Evolutionary conservation across 116 monocot species (phyloP).

Genomic region (Posidonia oceanica): DNA sequence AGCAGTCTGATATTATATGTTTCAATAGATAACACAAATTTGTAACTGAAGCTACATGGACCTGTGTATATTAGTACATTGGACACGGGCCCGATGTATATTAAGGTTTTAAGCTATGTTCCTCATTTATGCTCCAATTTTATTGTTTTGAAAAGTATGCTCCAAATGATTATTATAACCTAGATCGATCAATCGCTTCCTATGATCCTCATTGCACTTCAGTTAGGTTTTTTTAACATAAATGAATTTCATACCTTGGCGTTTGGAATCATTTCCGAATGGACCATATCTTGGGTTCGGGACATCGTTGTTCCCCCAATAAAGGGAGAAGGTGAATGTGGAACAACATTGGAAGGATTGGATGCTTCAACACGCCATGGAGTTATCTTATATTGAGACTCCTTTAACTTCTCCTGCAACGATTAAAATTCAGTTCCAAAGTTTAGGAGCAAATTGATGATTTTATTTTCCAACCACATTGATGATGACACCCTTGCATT

Average conservation of each 20-base stretch:
- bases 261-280: background rate
- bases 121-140: too few species aligned
- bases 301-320: constrained; percentile 8
- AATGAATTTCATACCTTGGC: constrained; percentile 1
- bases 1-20: too few species aligned
- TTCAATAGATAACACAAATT: too few species aligned
- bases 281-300: constrained; percentile 7
- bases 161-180: too few species aligned
- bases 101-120: too few species aligned
- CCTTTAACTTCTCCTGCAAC: constrained; percentile 86
- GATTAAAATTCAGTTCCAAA: background rate
- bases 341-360: constrained; percentile 33
- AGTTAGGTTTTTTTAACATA: background rate
- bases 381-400: constrained; percentile 77
- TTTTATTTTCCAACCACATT: too few species aligned
- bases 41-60: too few species aligned
- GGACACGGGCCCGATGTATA: too few species aligned
- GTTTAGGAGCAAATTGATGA: background rate
- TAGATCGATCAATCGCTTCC: too few species aligned
- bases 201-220: too few species aligned
- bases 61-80: too few species aligned
- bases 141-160: too few species aligned
- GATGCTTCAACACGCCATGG: constrained; percentile 57
- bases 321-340: constrained; percentile 49
- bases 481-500: background rate